phyloP scores from a whole-genome alignment of 2,329 filamentous ascomycete genomes.

The Fusarium burgessii region DNA sequence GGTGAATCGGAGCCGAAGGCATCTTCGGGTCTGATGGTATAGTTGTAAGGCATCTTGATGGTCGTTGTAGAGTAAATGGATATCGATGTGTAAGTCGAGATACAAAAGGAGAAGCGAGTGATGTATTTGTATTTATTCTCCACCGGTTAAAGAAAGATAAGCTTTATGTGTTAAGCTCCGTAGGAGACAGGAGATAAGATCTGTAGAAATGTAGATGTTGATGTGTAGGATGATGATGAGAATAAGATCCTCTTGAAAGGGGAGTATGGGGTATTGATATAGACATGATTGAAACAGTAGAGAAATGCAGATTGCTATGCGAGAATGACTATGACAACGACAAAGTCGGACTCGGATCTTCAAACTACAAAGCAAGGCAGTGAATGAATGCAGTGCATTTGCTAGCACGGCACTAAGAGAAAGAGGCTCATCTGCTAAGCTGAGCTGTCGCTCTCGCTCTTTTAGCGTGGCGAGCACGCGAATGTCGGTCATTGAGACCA shows the following conservation, averaged over 20 bases:
- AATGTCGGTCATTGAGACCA: constrained; percentile 5
- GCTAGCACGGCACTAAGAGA: background rate
- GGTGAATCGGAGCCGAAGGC: constrained; percentile 59
- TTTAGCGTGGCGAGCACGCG: background rate
- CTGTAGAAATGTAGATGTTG: constrained; percentile 7
- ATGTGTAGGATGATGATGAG: constrained; percentile 19
- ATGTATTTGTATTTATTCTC: constrained; percentile 1
- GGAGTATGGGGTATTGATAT: constrained; percentile 29
- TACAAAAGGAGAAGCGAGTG: background rate
- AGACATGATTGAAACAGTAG: constrained; percentile 9
- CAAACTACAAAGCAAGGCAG: background rate
- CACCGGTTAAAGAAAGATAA: constrained; percentile 5
- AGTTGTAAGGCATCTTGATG: constrained; percentile 41
- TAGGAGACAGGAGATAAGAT: background rate
- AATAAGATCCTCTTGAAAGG: constrained; percentile 2
- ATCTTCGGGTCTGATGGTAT: constrained; percentile 39
- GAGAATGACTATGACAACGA: background rate
- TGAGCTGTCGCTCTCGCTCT: constrained; percentile 22
- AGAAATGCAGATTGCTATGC: background rate
- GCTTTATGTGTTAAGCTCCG: constrained; percentile 31
- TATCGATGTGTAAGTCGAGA: background rate
- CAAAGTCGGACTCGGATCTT: constrained; percentile 23
- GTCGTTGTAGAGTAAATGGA: background rate
- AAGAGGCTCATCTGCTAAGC: constrained; percentile 26
- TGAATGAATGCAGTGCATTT: background rate